phyloP scores from a whole-genome alignment of 306 rosid species.

The Prosopis cineraria region DNA sequence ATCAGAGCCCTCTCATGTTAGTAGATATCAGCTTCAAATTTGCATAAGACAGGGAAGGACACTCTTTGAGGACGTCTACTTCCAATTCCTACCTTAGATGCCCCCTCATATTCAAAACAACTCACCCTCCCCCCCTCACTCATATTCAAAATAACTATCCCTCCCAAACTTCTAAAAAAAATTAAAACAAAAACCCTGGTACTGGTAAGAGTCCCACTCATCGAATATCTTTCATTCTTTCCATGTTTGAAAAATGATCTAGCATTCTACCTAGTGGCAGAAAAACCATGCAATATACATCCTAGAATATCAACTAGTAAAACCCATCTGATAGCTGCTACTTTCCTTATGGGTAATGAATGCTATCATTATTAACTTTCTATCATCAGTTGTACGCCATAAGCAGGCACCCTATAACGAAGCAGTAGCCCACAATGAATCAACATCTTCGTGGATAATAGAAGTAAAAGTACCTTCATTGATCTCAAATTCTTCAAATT shows the following conservation, averaged over 20 bases:
- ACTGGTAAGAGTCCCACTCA: background rate
- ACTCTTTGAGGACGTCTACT: background rate
- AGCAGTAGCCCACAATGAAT: background rate
- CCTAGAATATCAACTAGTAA: background rate
- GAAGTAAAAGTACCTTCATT: constrained; percentile 36
- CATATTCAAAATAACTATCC: background rate
- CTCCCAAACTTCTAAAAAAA: background rate
- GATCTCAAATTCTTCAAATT: constrained; percentile 49
- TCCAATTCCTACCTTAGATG: background rate
- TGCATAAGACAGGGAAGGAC: background rate
- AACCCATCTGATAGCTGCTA: background rate
- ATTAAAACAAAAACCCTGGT: background rate
- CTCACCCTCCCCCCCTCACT: background rate
- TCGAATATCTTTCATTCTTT: background rate
- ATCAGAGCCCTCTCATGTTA: background rate
- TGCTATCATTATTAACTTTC: background rate
- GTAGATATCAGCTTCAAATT: background rate
- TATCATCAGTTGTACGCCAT: background rate
- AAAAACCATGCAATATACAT: background rate
- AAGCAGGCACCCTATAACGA: background rate
- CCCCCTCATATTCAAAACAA: background rate
- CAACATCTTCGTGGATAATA: background rate
- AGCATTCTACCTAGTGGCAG: background rate
- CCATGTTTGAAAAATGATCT: background rate
- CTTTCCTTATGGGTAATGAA: background rate